phyloP scores from a whole-genome alignment of 2,329 filamentous ascomycete genomes.

The Botrytis medusae region DNA sequence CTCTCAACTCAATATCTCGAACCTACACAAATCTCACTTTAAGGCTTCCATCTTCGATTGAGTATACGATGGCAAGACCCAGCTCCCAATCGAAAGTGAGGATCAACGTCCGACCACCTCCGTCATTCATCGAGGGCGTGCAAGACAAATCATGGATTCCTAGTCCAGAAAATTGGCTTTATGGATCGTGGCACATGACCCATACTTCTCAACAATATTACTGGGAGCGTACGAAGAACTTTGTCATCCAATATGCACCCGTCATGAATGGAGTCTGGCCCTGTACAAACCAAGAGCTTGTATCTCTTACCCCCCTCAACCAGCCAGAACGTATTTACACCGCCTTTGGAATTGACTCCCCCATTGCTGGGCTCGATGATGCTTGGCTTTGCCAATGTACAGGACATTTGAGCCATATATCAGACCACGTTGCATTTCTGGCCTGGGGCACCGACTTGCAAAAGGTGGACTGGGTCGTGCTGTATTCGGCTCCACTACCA shows the following conservation, averaged over 20 bases:
- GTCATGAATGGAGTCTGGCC: slow-evolving; percentile 18
- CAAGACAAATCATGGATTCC: slow-evolving; percentile 12
- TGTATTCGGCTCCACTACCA: slow-evolving; percentile 17
- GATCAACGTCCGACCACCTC: neutral
- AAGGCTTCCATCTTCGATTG: no score
- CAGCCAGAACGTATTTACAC: slow-evolving; percentile 17
- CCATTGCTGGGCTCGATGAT: slow-evolving; percentile 12
- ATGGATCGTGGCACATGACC: slow-evolving; percentile 12
- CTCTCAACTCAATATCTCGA: neutral
- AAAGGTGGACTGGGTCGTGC: neutral
- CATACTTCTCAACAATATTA: slow-evolving; percentile 19
- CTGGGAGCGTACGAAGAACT: slow-evolving; percentile 15
- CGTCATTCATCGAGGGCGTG: neutral
- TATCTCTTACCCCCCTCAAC: slow-evolving; percentile 7
- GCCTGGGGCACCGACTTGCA: slow-evolving; percentile 4
- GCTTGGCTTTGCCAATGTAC: slow-evolving; percentile 14
- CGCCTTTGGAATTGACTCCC: slow-evolving; percentile 14
- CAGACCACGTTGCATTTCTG: slow-evolving; percentile 16
- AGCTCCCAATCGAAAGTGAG: neutral
- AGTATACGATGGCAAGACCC: neutral
- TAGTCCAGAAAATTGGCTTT: slow-evolving; percentile 14
- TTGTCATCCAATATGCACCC: slow-evolving; percentile 11
- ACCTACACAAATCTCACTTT: no score
- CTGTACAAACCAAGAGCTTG: slow-evolving; percentile 17
- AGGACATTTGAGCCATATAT: slow-evolving; percentile 14